Base-by-base conservation (phyloP, 139 green algal genomes). In the Chlorella vulgaris region DNA sequence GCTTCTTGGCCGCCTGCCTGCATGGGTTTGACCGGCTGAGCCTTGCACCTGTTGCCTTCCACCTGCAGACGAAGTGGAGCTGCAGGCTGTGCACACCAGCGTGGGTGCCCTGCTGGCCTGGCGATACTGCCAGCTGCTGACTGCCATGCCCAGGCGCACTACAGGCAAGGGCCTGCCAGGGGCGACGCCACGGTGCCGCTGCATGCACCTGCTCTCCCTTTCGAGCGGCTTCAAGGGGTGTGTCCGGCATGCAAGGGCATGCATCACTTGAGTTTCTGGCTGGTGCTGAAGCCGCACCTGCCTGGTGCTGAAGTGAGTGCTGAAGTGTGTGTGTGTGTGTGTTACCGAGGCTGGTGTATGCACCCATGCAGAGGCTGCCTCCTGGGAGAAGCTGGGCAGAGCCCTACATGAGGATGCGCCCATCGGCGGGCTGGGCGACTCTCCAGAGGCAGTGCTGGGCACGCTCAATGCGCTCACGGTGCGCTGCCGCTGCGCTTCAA, bases 41-140 rank as follows among this genome's bases (percentile, higher is more conserved):
- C 33, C 35, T 5, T 15, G 10, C 69, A 8, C 47, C 43, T 15
- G 28, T 31, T 38, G 22, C 63, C 8, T 29, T 33, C 47, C 4
- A 29, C 40, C 31, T 31, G 39, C 76, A 80, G 78, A 43, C 0
- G 63, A 51, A 6, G 60, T 80, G 0, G 69, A 69, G 29, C 33
- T 74, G 31, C n/a, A 35, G 38, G 58, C 69, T 6, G 81, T 92
- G 29, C 93, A 96, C 76, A 74, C 86, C 36, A 90, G 68, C 42
- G 33, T 91, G 7, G 83, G 35, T 15, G 89, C 93, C 26, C 40
- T 91, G 84, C 67, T 91, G 33, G 77, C 81, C 26, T 97, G 93
- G 93, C 90, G 90, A 2, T 93, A 90, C 58, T 81, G 84, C 38
- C 93, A 96, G 86, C 86, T 97, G 84, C 87, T 97, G 55, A 90